phyloP scores from a whole-genome alignment of 2,329 filamentous ascomycete species.

The Botrytis fragariae region DNA sequence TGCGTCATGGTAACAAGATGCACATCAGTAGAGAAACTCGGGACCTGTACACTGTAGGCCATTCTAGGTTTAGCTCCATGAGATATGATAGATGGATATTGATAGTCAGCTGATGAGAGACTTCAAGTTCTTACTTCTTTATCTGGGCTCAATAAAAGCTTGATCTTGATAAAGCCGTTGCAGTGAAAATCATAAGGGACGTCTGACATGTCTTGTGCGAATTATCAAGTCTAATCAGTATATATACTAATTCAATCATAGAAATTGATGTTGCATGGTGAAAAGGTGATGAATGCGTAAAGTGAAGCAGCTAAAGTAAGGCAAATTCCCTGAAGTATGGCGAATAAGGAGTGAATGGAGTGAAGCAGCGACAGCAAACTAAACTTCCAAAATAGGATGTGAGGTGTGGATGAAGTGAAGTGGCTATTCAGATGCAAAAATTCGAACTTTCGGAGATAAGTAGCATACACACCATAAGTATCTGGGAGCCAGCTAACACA shows the following conservation, averaged over 20 bases:
- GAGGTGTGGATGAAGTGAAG: slow-evolving; percentile 1
- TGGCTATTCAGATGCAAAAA: no score
- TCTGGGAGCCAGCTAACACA: neutral
- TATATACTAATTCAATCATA: neutral
- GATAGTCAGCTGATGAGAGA: slow-evolving; percentile 1
- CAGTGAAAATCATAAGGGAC: neutral
- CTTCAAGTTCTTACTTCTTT: neutral
- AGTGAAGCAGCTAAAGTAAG: neutral
- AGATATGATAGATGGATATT: neutral
- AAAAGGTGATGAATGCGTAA: neutral
- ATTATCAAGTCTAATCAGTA: neutral
- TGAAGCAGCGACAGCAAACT: neutral
- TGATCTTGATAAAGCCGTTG: neutral
- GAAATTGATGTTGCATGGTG: neutral
- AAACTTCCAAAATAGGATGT: neutral
- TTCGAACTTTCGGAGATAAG: neutral
- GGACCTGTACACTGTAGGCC: neutral
- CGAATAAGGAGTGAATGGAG: neutral
- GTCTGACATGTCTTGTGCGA: neutral
- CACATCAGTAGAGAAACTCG: slow-evolving; percentile 6
- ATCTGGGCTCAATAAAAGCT: neutral
- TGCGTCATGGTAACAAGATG: neutral
- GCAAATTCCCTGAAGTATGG: neutral
- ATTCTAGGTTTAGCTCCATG: neutral
- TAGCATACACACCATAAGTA: neutral